Evolutionary conservation across 371 early-diverging fungal species (phyloP), one percentile per base, ranked within the genome.

Genomic region (Apophysomyces sp.): DNA sequence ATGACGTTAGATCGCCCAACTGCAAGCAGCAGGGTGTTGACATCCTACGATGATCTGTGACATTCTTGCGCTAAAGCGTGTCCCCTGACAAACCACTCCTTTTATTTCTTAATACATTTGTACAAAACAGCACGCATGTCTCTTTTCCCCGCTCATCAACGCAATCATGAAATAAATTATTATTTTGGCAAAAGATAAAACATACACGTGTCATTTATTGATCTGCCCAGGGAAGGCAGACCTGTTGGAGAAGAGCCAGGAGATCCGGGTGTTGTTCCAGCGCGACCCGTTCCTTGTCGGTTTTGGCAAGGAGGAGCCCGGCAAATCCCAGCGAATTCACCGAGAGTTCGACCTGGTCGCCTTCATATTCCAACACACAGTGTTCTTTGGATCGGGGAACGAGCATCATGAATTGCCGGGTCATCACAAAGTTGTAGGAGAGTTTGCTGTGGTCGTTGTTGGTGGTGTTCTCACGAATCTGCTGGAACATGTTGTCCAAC

Each of bases 301-400:
- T 69, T 66, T 86, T 89, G 34, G 78, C 80, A 27, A 92, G 69
- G 15, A 91, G 52, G 66, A 84, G 62, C 11, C 93, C 93, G 26
- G 89, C 85, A 75, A 87, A 90, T 1, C 85, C 91, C 28, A 92
- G 69, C 0, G 89, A 86, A 59, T 92, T 92, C 28, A 91, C 66
- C 7, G 82, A 77, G 12, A 85, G 60, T 4, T 66, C 66, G 24
- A 66, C 58, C 0, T 63, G 61, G 7, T 64, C 59, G 16, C 57
- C 73, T 0, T 74, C 55, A 11, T 67, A 58, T 6, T 71, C 58
- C 1, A 73, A 41, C 6, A 56, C 56, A 4, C 67, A 74, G 1
- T 13, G 26, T 34, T 86, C 89, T 31, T 77, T 73, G 28, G 73
- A 60, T 29, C 93, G 81, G 29, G 93, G 92, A 0, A 90, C 83